These are phyloP conservation scores for Peniophora sp. DNA, from an alignment of 1,284 basidiomycete species.

Conservation along the genomic window DNA sequence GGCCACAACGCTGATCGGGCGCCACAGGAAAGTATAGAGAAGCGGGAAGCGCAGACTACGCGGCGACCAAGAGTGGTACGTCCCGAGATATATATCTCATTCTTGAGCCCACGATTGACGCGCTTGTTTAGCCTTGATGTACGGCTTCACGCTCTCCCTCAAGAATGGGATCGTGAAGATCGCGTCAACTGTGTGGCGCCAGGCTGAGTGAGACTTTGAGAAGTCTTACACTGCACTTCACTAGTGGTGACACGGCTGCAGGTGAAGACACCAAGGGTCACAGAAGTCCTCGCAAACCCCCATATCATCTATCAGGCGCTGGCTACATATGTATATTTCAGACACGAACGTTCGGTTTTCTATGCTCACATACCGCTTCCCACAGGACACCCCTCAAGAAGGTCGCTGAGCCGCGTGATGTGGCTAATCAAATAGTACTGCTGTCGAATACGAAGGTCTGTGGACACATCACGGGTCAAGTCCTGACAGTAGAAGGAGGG, in stretches of 20 bases:
- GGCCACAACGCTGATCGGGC: no score
- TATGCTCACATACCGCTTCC: not conserved
- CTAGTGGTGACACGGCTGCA: not conserved
- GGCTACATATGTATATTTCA: conserved; percentile 46
- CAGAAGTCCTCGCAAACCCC: conserved; percentile 36
- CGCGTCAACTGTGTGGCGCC: conserved; percentile 68
- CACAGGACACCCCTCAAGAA: conserved; percentile 65
- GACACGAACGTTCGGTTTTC: not conserved
- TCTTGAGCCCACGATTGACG: no score
- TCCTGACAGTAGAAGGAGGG: conserved; percentile 66
- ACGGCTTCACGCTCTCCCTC: conserved; percentile 58
- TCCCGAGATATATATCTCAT: no score
- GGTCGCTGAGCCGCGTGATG: conserved; percentile 52
- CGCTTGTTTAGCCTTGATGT: conserved; percentile 53
- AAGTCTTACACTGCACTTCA: not conserved
- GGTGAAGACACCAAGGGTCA: conserved; percentile 54
- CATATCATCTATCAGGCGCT: conserved; percentile 43
- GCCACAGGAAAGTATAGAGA: conserved; percentile 41
- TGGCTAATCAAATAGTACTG: conserved; percentile 59
- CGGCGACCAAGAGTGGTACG: conserved; percentile 52
- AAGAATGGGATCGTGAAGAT: conserved; percentile 79
- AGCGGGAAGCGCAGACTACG: conserved; percentile 58
- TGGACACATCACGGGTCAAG: conserved; percentile 66
- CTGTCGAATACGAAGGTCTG: conserved; percentile 56
- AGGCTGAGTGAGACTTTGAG: conserved; percentile 41